Percentiles rank a stretch among this genome's conserved stretches.
phyloP scores from a whole-genome alignment of 1,284 basidiomycete species.

The Tilletia horrida region DNA sequence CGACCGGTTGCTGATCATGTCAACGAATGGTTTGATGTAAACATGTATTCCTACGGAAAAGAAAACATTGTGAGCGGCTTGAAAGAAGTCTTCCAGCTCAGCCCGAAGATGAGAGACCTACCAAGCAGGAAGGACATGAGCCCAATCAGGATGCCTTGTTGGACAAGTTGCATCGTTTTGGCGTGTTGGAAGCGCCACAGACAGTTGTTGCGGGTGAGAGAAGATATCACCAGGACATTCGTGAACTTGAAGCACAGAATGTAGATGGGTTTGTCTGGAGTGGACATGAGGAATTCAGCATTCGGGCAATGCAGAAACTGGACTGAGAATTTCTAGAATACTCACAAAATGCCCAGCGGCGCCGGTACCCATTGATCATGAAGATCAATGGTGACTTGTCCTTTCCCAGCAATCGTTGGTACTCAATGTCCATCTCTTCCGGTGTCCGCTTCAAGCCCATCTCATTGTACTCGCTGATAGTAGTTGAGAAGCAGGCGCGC shows the following conservation, averaged over 20 bases:
- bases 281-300: neutral
- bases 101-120: neutral
- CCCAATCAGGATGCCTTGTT: slow-evolving; percentile 66
- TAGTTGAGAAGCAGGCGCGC: slow-evolving; percentile 32
- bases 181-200: slow-evolving; percentile 64
- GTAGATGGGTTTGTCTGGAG: slow-evolving; percentile 51
- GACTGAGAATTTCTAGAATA: no score
- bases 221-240: slow-evolving; percentile 66
- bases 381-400: slow-evolving; percentile 71
- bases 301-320: no score
- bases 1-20: slow-evolving; percentile 71
- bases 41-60: slow-evolving; percentile 60
- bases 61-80: neutral
- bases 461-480: slow-evolving; percentile 69
- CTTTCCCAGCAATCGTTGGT: slow-evolving; percentile 65
- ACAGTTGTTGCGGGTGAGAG: slow-evolving; percentile 69
- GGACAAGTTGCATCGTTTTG: slow-evolving; percentile 62
- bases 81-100: neutral
- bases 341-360: slow-evolving; percentile 57
- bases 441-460: slow-evolving; percentile 64
- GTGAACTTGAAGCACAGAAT: slow-evolving; percentile 64
- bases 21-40: slow-evolving; percentile 65
- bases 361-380: slow-evolving; percentile 61
- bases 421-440: slow-evolving; percentile 68
- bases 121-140: slow-evolving; percentile 65